Percentiles rank a stretch among this genome's conserved stretches.
Evolutionary conservation across 805 yeast genomes (phyloP).

Genomic region (Komagataella mondaviorum): DNA sequence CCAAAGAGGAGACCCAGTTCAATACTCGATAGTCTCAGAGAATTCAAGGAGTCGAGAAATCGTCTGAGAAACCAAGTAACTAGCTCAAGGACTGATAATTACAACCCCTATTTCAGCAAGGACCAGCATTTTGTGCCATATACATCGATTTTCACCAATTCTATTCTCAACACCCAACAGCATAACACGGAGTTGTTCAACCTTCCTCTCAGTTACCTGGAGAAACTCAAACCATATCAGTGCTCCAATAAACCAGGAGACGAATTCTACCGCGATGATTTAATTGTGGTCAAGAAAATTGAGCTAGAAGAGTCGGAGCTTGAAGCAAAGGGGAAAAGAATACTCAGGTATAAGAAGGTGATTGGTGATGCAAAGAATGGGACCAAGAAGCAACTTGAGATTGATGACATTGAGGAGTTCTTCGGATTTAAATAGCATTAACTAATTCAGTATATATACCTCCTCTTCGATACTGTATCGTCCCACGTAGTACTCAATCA

Average conservation of each 20-base stretch:
- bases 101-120: constrained; percentile 16
- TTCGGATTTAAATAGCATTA: constrained; percentile 15
- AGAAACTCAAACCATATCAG: constrained; percentile 11
- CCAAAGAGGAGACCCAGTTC: constrained; percentile 6
- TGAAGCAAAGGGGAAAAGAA: constrained; percentile 6
- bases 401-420: constrained; percentile 16
- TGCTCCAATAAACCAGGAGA: constrained; percentile 14
- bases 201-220: constrained; percentile 15
- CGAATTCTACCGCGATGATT: constrained; percentile 17
- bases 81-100: constrained; percentile 6
- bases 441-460: background rate
- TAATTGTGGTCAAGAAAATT: constrained; percentile 16
- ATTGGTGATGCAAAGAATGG: constrained; percentile 10
- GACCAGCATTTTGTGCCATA: constrained; percentile 12
- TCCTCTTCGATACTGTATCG: constrained; percentile 7
- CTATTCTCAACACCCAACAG: constrained; percentile 19
- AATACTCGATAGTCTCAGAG: constrained; percentile 13
- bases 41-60: constrained; percentile 12
- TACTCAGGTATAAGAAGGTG: constrained; percentile 7
- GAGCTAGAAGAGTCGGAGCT: constrained; percentile 15
- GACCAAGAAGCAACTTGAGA: constrained; percentile 7
- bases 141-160: constrained; percentile 16
- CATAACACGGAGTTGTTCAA: constrained; percentile 19
- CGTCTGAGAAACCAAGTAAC: constrained; percentile 1
- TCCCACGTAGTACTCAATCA: constrained; percentile 24